Evolutionary conservation across 331 rosid genomes (phyloP), one percentile per base, ranked within the genome.

Genomic region (Stylosanthes scabra): DNA sequence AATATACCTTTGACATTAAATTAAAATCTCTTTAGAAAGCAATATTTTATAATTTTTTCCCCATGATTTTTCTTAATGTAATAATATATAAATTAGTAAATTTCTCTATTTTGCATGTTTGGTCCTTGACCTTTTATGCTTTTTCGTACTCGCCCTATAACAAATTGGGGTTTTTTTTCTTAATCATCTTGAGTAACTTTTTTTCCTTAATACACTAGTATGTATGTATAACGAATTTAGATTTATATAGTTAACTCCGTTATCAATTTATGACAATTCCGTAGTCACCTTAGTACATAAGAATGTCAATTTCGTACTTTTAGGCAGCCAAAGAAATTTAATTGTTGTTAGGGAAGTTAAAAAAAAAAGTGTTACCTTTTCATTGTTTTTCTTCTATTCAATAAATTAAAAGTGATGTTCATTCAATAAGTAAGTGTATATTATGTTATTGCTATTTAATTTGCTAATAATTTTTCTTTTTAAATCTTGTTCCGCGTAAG

Each of bases 61-160:
- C 39, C 39, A 34, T 34, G 39, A 34, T 34, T 57, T 11, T 74
- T 7, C 46, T 42, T 9, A 8, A 0, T 1, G 31, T 2, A 13
- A 41, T 5, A 20, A 10, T 1, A 9, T 42, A n/a, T n/a, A n/a
- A n/a, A n/a, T n/a, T n/a, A n/a, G 7, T 41, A 42, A 28, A 1
- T n/a, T 14, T 27, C 62, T 47, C n/a, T n/a, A 11, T 5, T 64
- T 74, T 63, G 9, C 77, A 54, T 55, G 0, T 54, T 57, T 0
- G 28, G 50, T 5, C 82, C 74, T 71, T 57, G 1, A 63, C 6
- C 47, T 71, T 57, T 57, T 34, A 13, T 57, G 14, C 72, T 71
- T 78, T 71, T 9, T 27, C 7, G 27, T 15, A 5, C 57, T 51
- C 27, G 5, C 9, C 10, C 57, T 14, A 9, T n/a, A n/a, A 2